Evolutionary conservation across 352 stramenopile species (phyloP).

Genomic region (Pythium folliculosum): DNA sequence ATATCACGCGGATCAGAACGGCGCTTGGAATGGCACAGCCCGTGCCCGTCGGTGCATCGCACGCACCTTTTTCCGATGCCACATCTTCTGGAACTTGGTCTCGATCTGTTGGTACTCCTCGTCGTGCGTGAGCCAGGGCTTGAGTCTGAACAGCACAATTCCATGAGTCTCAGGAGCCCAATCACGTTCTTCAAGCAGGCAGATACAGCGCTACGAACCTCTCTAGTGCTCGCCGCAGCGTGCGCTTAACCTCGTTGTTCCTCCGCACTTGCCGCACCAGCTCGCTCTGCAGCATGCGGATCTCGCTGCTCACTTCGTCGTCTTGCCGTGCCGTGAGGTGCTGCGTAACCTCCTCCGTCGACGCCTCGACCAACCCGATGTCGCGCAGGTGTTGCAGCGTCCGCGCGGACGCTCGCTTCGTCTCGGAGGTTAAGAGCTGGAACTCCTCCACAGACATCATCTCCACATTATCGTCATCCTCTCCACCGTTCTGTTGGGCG

Average conservation of each 20-base stretch:
- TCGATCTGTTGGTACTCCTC: conserved; percentile 52
- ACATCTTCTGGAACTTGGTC: conserved; percentile 61
- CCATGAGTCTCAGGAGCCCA: not conserved
- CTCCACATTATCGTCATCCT: conserved; percentile 1
- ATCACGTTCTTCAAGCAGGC: not conserved
- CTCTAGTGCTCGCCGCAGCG: conserved; percentile 55
- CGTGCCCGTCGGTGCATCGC: not conserved
- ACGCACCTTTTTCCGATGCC: conserved; percentile 65
- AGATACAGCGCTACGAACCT: conserved; percentile 31
- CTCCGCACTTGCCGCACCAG: conserved; percentile 42
- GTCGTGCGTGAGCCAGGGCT: conserved; percentile 61
- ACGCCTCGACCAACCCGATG: conserved; percentile 55
- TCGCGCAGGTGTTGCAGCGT: conserved; percentile 30
- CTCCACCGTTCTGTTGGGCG: not conserved
- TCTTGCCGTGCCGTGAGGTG: conserved; percentile 38
- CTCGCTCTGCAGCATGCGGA: conserved; percentile 50
- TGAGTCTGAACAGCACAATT: conserved; percentile 36
- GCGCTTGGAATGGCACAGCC: not conserved
- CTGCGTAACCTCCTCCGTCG: conserved; percentile 27
- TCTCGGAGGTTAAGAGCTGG: not conserved
- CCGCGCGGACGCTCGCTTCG: not conserved
- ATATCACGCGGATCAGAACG: not conserved
- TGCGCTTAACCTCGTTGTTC: conserved; percentile 66
- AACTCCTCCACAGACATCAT: not conserved
- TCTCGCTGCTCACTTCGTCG: conserved; percentile 68